Evolutionary conservation across 495 filamentous ascomycete species (phyloP), one percentile per base, ranked within the genome.

Genomic region (Penicillium manginii): DNA sequence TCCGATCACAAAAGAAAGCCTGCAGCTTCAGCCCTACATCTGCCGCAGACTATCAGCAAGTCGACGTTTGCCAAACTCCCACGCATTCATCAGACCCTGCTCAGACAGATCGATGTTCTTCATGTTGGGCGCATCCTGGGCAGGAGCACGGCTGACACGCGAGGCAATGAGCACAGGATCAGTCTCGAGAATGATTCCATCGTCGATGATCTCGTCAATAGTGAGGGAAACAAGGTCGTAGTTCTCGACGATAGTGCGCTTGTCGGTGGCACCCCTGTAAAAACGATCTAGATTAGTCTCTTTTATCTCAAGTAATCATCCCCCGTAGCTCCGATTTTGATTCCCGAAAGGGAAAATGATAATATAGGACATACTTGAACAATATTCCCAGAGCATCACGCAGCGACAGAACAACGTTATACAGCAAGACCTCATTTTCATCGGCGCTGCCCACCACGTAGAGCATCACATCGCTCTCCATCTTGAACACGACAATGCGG

Each of bases 191-290:
- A 98, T 92, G 61, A 99, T 92, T 31, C 94, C 94, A 63, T 98
- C 94, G 73, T 98, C 94, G 31, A 96, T 87, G 54, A 96, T 91
- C 73, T 99, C 94, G 73, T 99, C 94, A 54, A 98, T 90, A 43
- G 93, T 90, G 19, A 99, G 82, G 19, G 92, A 89, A 55, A 96
- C 90, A 9, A 88, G 83, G 68, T 98, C 94, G 79, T 97, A 98
- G 83, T 97, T 97, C 77, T 99, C 94, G 67, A 97, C 86, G 59
- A 98, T 90, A 10, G 93, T 98, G 59, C 94, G 90, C 81, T 97
- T 97, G 81, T 99, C 94, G 52, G 92, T 92, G 22, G 91, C 91
- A 76, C 93, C 93, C 74, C 89, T 93, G 60, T 57, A 17, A 18
- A 19, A 47, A 26, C 5, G 45, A 22, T 31, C 8, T 42, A n/a